Percentiles rank a stretch among this genome's conserved stretches.
Evolutionary conservation across 2,329 filamentous ascomycete genomes (phyloP).

Genomic region (Epichloe festucae): DNA sequence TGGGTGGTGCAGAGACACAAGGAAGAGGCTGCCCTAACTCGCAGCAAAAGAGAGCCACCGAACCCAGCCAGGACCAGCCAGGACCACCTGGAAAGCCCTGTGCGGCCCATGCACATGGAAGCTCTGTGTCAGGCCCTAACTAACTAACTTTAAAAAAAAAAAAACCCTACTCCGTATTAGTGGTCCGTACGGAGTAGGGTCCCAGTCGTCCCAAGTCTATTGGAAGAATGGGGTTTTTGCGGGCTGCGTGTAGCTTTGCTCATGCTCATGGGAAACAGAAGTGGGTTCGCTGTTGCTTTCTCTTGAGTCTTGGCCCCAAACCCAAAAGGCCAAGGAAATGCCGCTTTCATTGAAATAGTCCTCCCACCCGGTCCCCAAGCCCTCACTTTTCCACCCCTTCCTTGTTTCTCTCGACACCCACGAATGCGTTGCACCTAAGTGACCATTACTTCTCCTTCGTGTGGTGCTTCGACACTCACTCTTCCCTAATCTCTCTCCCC

Average conservation of each 20-base stretch:
- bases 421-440: conserved; percentile 34
- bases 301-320: not conserved
- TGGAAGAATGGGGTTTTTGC: not conserved
- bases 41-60: not conserved
- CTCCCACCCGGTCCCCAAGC: conserved; percentile 19
- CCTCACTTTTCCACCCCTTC: conserved; percentile 17
- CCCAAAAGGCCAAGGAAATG: conserved; percentile 6
- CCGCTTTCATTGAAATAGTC: conserved; percentile 25
- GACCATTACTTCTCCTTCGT: conserved; percentile 31
- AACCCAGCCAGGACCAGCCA: not conserved
- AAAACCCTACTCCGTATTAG: no score
- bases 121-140: no score
- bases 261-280: conserved; percentile 2
- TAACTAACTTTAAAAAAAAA: no score
- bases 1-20: not conserved
- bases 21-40: no score
- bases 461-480: conserved; percentile 29
- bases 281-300: conserved; percentile 7
- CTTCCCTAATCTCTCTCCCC: conserved; percentile 8
- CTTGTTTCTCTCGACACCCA: conserved; percentile 29
- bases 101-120: not conserved
- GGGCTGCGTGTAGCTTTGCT: not conserved
- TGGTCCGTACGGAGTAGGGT: no score
- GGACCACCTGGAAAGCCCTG: not conserved
- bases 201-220: no score